These are phyloP conservation scores for Fusarium begoniae DNA, from an alignment of 2,329 filamentous ascomycete genomes.

Conservation along the genomic window DNA sequence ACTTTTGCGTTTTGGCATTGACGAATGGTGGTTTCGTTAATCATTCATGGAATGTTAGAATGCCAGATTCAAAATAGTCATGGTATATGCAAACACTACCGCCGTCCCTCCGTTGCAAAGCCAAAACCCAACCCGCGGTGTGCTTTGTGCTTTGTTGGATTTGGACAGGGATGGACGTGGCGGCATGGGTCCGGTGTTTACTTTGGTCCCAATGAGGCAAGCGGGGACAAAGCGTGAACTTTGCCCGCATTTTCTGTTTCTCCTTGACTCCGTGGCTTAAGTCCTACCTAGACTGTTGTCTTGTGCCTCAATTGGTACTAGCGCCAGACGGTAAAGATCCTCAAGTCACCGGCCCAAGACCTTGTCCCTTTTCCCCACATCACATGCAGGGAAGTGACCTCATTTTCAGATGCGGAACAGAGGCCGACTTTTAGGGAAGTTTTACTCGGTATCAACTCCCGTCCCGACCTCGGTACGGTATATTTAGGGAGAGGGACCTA, in stretches of 20 bases:
- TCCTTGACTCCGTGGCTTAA: constrained; percentile 33
- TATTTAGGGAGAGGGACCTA: constrained; percentile 15
- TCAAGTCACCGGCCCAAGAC: constrained; percentile 1
- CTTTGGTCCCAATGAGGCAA: constrained; percentile 36
- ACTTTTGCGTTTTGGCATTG: constrained; percentile 45
- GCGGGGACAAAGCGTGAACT: constrained; percentile 27
- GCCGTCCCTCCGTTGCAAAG: constrained; percentile 2
- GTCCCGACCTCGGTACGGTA: constrained; percentile 39
- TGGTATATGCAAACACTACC: constrained; percentile 19
- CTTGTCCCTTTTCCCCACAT: constrained; percentile 32
- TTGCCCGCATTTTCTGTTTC: constrained; percentile 38
- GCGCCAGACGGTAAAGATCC: constrained; percentile 3
- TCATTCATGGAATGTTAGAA: constrained; percentile 37
- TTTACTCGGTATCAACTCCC: constrained; percentile 32
- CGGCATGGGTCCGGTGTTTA: constrained; percentile 42
- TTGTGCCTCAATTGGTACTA: constrained; percentile 11
- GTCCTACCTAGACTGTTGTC: background rate
- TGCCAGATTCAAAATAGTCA: constrained; percentile 1
- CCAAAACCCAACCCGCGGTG: constrained; percentile 29
- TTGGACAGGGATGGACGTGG: constrained; percentile 32
- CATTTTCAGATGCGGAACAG: constrained; percentile 41
- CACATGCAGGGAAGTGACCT: constrained; percentile 43
- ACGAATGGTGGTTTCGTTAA: constrained; percentile 25
- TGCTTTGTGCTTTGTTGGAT: constrained; percentile 12
- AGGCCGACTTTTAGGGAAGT: constrained; percentile 26